Base-by-base conservation (phyloP, 1,284 basidiomycete genomes). In the Serendipita sp. region DNA sequence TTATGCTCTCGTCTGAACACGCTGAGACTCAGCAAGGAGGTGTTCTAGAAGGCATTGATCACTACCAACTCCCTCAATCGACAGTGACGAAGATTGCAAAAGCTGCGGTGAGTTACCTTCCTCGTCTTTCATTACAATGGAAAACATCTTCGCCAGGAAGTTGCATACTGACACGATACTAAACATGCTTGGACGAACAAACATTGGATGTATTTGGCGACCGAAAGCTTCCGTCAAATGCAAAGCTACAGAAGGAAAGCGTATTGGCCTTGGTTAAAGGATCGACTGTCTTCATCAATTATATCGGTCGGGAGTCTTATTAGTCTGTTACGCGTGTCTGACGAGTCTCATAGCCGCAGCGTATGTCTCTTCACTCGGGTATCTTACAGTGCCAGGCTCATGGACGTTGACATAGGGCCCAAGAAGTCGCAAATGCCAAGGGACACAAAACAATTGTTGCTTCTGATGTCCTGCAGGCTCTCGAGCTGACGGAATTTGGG, bases 201-300 rank as follows among this genome's bases (percentile, higher is more conserved):
- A 63, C 13, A 35, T 44, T 45, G 32, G n/a, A 30, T 32, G 12
- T 41, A 8, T 17, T 1, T 67, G 53, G 10, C 10, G 15, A 29
- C 6, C 6, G 2, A 29, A 29, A 93, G 91, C 76, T 94, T 12
- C 89, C 91, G 3, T 88, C 92, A 6, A 85, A 83, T 67, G 81
- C 86, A 3, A 92, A 93, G 71, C 74, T 95, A 65, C 88, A 92
- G 68, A 93, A 92, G 68, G 92, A 95, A 66, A 88, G 87, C 0
- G 82, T 91, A 0, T 73, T 87, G 1, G 88, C 91, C 8, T 77
- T 94, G 3, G 78, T 90, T 22, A 91, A 92, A 70, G 84, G 87
- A 26, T 91, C 91, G 1, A 93, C 91, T 0, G 85, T 94, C 29
- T 95, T 94, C 72, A 92, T 96, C 68, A 92, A 88, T 72, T 93